Base-by-base conservation (phyloP, 2,329 filamentous ascomycete genomes). In the Arthrinium phaeospermum region DNA sequence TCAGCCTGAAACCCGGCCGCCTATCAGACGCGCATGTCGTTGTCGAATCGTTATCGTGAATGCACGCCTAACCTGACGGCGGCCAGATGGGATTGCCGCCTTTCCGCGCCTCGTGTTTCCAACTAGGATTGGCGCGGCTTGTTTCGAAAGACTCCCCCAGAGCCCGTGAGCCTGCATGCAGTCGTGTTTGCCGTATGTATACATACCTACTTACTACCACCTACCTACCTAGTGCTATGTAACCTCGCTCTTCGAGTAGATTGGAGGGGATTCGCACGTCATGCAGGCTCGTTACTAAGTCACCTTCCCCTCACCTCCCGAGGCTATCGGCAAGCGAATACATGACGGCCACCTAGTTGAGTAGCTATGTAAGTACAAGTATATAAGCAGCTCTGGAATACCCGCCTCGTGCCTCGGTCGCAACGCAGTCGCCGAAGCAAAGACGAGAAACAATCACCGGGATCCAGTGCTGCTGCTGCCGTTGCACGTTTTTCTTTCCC, bases 91-190 rank as follows among this genome's bases (percentile, higher is more conserved):
- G 27, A 34, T 22, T 22, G 53, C 53, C 53, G 53, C 53, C 53
- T 61, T 37, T 61, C 53, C 53, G 30, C 53, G 53, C 53, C 30
- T 61, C 53, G 51, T 57, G 51, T 57, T 57, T 57, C 51, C 51
- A 34, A 57, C 51, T 57, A 57, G 51, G 51, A 57, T 57, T 57
- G 51, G 51, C 51, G 13, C 51, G 51, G 51, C 27, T 27, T 57
- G 51, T 57, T 34, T 57, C 51, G 51, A 30, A 57, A 34, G 14
- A 24, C 10, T 27, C 24, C 51, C 51, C 24, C 51, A 53, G 51
- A 53, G 30, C 51, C 49, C 51, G 51, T 53, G 24, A 34, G 8
- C 24, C 24, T 34, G 51, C 51, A 30, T 53, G 51, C 51, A 45
- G 45, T 27, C 24, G 51, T 14, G 24, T 53, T 24, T 53, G 51